Evolutionary conservation across 768 basidiomycete genomes (phyloP).

Genomic region (Crucibulum laeve): DNA sequence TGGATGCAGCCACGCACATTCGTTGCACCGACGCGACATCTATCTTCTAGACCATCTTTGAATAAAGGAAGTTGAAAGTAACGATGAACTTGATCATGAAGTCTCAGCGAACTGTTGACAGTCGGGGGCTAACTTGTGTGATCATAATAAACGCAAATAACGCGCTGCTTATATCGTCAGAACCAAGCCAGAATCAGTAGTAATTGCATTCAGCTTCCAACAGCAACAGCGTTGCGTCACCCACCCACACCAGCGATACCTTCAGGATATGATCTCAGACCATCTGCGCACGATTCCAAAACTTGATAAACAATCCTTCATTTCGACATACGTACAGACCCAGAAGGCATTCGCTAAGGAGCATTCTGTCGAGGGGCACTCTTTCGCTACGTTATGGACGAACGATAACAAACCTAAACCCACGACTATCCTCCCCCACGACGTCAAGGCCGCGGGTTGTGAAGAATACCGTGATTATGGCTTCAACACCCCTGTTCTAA

Average conservation of each 20-base stretch:
- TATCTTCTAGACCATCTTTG: conserved; percentile 54
- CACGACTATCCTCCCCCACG: background rate
- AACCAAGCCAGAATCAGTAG: no score
- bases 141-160: background rate
- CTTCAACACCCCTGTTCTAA: background rate
- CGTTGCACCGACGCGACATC: conserved; percentile 46
- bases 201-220: no score
- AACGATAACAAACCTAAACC: background rate
- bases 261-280: no score
- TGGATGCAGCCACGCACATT: conserved; percentile 30
- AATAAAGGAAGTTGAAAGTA: no score
- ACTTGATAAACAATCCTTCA: no score
- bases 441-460: background rate
- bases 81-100: no score
- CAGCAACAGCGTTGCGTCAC: no score
- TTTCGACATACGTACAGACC: background rate
- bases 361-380: background rate
- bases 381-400: background rate
- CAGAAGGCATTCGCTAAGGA: background rate
- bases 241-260: no score
- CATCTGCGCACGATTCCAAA: no score
- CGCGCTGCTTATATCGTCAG: no score
- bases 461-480: background rate
- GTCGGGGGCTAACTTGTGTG: no score
- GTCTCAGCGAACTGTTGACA: no score